Evolutionary conservation across 2,329 filamentous ascomycete species (phyloP).

Genomic region (Trichophaea hybrida): DNA sequence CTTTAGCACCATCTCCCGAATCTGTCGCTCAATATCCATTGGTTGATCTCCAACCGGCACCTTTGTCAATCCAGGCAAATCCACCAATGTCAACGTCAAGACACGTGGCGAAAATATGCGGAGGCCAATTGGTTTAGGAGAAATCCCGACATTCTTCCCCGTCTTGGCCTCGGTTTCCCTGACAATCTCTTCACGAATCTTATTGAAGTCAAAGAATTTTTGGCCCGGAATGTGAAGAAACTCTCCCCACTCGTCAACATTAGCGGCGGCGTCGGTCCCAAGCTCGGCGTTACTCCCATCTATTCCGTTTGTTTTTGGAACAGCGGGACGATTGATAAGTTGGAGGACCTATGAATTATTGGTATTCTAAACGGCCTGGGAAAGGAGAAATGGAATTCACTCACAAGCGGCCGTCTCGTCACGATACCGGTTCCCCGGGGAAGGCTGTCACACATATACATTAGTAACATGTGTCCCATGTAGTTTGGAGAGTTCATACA

Average conservation of each 20-base stretch:
- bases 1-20: slow-evolving; percentile 94
- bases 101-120: slow-evolving; percentile 98
- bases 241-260: slow-evolving; percentile 94
- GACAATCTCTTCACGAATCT: slow-evolving; percentile 94
- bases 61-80: slow-evolving; percentile 90
- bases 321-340: slow-evolving; percentile 75
- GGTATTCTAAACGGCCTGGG: slow-evolving; percentile 4
- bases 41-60: slow-evolving; percentile 94
- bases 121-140: slow-evolving; percentile 89
- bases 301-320: slow-evolving; percentile 55
- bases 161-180: slow-evolving; percentile 95
- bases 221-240: slow-evolving; percentile 95
- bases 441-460: slow-evolving; percentile 43
- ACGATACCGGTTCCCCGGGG: slow-evolving; percentile 96
- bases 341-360: slow-evolving; percentile 48
- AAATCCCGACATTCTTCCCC: slow-evolving; percentile 90
- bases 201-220: slow-evolving; percentile 96
- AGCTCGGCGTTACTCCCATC: slow-evolving; percentile 48
- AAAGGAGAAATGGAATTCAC: background rate
- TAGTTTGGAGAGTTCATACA: slow-evolving; percentile 46
- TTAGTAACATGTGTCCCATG: slow-evolving; percentile 26
- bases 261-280: slow-evolving; percentile 71
- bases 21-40: slow-evolving; percentile 90
- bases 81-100: slow-evolving; percentile 87
- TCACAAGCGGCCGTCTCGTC: slow-evolving; percentile 72